Conservation (phyloP, 2,329 filamentous ascomycete genomes). For the Colletotrichum lini region DNA sequence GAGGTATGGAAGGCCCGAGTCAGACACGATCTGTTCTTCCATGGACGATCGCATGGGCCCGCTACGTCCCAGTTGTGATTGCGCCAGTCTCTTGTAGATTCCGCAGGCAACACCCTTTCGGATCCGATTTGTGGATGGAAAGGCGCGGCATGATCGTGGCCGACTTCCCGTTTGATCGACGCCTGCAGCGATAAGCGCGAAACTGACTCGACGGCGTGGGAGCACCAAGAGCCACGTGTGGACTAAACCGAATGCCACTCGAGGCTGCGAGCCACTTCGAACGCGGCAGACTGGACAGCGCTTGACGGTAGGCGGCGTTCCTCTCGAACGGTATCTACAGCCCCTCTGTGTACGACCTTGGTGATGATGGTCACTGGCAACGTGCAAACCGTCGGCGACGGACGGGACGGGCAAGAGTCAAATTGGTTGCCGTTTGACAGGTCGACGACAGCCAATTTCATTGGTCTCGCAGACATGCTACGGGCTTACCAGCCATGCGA, state of each 20-base stretch:
- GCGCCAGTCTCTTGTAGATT: constrained; percentile 7
- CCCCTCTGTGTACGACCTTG: constrained; percentile 6
- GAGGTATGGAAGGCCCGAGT: constrained; percentile 18
- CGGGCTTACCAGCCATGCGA: constrained; percentile 9
- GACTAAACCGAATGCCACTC: constrained; percentile 11
- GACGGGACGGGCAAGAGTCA: constrained; percentile 4
- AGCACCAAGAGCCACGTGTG: constrained; percentile 6
- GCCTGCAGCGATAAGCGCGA: constrained; percentile 9
- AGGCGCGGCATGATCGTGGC: constrained; percentile 20
- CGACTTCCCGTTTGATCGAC: constrained; percentile 36
- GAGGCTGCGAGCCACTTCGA: constrained; percentile 12
- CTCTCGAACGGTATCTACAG: constrained; percentile 9
- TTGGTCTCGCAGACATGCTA: not conserved
- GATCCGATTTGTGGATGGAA: constrained; percentile 22
- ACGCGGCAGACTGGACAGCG: not conserved
- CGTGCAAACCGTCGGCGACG: not conserved
- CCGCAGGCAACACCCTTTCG: constrained; percentile 30
- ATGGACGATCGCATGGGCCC: not conserved
- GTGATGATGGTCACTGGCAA: constrained; percentile 24
- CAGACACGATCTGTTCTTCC: constrained; percentile 1
- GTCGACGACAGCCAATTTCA: constrained; percentile 1
- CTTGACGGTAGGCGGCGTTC: not conserved
- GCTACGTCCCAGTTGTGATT: constrained; percentile 19
- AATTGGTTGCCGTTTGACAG: constrained; percentile 3
- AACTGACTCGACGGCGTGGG: constrained; percentile 24